Conservation (phyloP, 768 basidiomycete species). For the Infundibulicybe gibba region DNA sequence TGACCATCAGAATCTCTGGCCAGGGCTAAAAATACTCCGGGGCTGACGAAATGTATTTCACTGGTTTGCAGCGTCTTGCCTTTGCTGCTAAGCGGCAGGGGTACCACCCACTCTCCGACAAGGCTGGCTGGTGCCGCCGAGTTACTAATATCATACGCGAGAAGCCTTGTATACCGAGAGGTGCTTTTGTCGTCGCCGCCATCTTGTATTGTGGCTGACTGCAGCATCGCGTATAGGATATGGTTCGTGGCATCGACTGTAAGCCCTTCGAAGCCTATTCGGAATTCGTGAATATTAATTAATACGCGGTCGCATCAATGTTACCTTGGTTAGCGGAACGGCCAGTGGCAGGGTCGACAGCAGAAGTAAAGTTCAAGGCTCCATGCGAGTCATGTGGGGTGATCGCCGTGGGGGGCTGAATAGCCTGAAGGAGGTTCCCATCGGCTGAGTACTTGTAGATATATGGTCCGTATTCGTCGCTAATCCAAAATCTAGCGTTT, state of each 20-base stretch:
- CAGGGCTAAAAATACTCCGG: slow-evolving; percentile 54
- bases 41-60: slow-evolving; percentile 55
- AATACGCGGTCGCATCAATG: too few species aligned
- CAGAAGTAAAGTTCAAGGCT: slow-evolving; percentile 49
- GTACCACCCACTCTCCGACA: slow-evolving; percentile 58
- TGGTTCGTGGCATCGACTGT: slow-evolving; percentile 44
- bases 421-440: slow-evolving; percentile 50
- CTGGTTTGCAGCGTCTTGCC: slow-evolving; percentile 49
- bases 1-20: slow-evolving; percentile 59
- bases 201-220: slow-evolving; percentile 62
- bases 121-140: slow-evolving; percentile 30
- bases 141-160: slow-evolving; percentile 49
- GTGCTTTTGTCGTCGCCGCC: slow-evolving; percentile 46
- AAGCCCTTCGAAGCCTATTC: slow-evolving; percentile 55
- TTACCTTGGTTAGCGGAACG: slow-evolving; percentile 53
- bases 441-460: slow-evolving; percentile 49
- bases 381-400: slow-evolving; percentile 43
- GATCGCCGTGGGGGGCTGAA: slow-evolving; percentile 55
- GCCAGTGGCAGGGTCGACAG: slow-evolving; percentile 45
- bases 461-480: slow-evolving; percentile 70
- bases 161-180: slow-evolving; percentile 49
- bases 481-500: slow-evolving; percentile 49
- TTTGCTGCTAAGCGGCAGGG: slow-evolving; percentile 48
- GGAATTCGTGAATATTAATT: too few species aligned
- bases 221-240: slow-evolving; percentile 58